Conservation (phyloP, 176 grass and related monocot genomes). For the Elymus sibiricus region DNA sequence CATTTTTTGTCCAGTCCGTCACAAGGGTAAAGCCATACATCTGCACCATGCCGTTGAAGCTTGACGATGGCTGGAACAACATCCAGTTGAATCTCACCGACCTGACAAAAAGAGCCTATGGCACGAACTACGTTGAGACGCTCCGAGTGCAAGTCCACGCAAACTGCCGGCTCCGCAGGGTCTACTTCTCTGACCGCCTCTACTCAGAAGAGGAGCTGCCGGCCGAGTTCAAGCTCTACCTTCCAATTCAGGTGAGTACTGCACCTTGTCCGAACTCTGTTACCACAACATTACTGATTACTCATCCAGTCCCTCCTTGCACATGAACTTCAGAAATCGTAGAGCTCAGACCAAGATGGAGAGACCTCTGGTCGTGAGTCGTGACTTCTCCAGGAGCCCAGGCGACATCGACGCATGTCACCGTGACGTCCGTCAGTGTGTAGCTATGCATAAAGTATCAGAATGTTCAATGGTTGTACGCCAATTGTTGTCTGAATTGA, state of each 20-base stretch:
- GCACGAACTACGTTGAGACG: constrained; percentile 89
- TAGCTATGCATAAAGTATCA: neutral
- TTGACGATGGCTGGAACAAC: constrained; percentile 93
- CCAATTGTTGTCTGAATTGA: neutral
- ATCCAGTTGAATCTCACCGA: constrained; percentile 82
- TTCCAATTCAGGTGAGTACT: constrained; percentile 75
- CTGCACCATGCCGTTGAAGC: constrained; percentile 84
- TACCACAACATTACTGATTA: neutral
- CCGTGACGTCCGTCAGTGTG: neutral
- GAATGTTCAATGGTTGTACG: neutral
- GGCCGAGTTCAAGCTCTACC: constrained; percentile 86
- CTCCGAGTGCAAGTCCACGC: constrained; percentile 91
- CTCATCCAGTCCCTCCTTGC: neutral
- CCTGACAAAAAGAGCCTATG: constrained; percentile 78
- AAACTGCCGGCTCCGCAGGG: constrained; percentile 82
- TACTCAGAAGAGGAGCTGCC: constrained; percentile 88
- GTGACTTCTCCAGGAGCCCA: neutral
- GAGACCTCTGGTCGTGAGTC: neutral
- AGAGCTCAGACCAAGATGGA: neutral
- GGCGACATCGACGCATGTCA: neutral
- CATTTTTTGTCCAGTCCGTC: constrained; percentile 47
- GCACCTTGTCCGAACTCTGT: neutral
- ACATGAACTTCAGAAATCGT: constrained; percentile 30
- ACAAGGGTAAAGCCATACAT: constrained; percentile 91
- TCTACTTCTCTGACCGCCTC: constrained; percentile 83